Conservation (phyloP, 2,329 filamentous ascomycete species). For the Xylaria sp. region DNA sequence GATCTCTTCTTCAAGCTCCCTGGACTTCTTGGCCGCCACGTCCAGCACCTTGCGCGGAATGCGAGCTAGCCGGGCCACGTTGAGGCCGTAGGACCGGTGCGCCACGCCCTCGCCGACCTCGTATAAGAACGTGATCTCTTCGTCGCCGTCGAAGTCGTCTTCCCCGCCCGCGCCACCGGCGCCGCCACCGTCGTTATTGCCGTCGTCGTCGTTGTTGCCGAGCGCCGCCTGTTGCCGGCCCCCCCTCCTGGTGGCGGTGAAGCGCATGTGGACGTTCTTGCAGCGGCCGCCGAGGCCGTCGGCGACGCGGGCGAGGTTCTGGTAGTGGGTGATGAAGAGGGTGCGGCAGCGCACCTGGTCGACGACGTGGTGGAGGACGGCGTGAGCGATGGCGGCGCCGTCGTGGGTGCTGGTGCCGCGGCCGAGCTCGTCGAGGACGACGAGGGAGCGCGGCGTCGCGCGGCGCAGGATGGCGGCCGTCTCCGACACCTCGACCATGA, state of each 20-base stretch:
- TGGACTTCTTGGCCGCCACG: constrained; percentile 76
- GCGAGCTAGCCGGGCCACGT: constrained; percentile 84
- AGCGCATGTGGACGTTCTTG: constrained; percentile 93
- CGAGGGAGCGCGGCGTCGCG: constrained; percentile 80
- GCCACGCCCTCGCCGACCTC: constrained; percentile 89
- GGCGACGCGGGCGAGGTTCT: constrained; percentile 74
- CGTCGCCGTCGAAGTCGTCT: constrained; percentile 54
- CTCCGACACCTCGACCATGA: constrained; percentile 97
- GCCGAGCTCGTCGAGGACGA: constrained; percentile 93
- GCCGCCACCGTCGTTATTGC: constrained; percentile 33
- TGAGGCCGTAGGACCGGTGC: constrained; percentile 91
- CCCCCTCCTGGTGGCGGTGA: constrained; percentile 52
- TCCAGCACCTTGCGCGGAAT: constrained; percentile 78
- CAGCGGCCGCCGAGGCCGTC: constrained; percentile 68
- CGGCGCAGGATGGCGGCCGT: constrained; percentile 88
- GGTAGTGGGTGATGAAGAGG: constrained; percentile 98
- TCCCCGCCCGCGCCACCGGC: constrained; percentile 24
- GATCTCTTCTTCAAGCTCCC: constrained; percentile 76
- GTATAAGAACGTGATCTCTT: constrained; percentile 92
- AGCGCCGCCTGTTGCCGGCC: constrained; percentile 6
- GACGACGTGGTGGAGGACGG: constrained; percentile 84
- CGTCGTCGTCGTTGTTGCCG: constrained; percentile 22
- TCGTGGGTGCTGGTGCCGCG: constrained; percentile 94
- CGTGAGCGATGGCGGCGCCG: constrained; percentile 91
- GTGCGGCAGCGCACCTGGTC: constrained; percentile 75